These are phyloP conservation scores for Globisporangium splendens DNA, from an alignment of 352 stramenopile genomes.

Conservation along the genomic window DNA sequence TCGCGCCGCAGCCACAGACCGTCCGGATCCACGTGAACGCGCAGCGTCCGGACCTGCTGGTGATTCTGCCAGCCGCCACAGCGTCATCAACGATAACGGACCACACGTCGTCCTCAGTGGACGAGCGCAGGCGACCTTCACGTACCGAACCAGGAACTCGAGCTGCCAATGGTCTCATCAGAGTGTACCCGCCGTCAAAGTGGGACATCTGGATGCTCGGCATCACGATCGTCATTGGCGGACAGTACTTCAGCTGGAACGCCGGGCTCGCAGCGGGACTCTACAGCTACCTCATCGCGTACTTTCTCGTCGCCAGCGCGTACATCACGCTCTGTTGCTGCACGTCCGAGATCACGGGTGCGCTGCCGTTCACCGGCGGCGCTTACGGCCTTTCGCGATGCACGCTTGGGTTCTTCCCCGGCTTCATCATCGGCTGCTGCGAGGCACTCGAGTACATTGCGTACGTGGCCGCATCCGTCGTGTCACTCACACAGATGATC, in stretches of 20 bases:
- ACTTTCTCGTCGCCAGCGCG: slow-evolving; percentile 20
- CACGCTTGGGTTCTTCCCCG: slow-evolving; percentile 33
- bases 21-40: too few relatives aligned
- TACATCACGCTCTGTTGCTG: slow-evolving; percentile 32
- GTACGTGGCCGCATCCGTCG: slow-evolving; percentile 30
- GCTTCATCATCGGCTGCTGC: slow-evolving; percentile 30
- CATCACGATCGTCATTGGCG: slow-evolving; percentile 38
- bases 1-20: too few relatives aligned
- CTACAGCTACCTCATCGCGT: slow-evolving; percentile 27
- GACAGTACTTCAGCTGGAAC: slow-evolving; percentile 45
- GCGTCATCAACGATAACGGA: too few relatives aligned
- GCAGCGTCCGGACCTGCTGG: too few relatives aligned
- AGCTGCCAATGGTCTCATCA: too few relatives aligned
- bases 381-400: slow-evolving; percentile 31
- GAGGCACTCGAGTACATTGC: slow-evolving; percentile 40
- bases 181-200: slow-evolving; percentile 15
- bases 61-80: too few relatives aligned
- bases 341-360: slow-evolving; percentile 28
- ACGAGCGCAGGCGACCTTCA: too few relatives aligned
- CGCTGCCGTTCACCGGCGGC: slow-evolving; percentile 28
- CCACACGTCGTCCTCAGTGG: too few relatives aligned
- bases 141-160: too few relatives aligned
- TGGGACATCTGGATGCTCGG: slow-evolving; percentile 28
- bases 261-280: slow-evolving; percentile 24
- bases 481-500: slow-evolving; percentile 21